Evolutionary conservation across 805 yeast genomes (phyloP).

Genomic region (Candida glaebosa): DNA sequence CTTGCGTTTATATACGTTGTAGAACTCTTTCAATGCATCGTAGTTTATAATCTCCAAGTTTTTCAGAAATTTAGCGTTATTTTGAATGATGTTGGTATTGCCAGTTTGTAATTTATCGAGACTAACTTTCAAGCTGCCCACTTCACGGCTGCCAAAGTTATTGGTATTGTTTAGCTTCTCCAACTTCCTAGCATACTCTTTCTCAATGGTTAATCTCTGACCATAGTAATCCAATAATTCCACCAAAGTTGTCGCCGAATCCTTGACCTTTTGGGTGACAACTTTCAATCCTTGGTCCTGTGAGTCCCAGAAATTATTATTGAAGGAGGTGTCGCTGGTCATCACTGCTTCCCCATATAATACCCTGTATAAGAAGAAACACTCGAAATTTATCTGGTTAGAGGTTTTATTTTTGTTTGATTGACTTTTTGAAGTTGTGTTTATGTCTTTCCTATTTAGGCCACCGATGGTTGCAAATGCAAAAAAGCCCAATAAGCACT

Average conservation of each 20-base stretch:
- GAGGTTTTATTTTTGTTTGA: not conserved
- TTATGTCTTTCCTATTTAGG: constrained; percentile 14
- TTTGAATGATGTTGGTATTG: constrained; percentile 54
- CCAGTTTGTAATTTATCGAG: constrained; percentile 58
- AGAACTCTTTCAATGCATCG: constrained; percentile 52
- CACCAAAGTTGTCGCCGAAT: constrained; percentile 52
- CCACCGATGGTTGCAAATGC: constrained; percentile 5
- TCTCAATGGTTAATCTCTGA: constrained; percentile 58
- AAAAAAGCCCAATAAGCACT: not conserved
- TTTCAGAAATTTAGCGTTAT: constrained; percentile 53
- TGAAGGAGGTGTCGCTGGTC: constrained; percentile 27
- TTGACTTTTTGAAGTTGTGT: constrained; percentile 6
- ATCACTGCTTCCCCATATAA: constrained; percentile 5
- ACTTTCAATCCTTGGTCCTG: constrained; percentile 59
- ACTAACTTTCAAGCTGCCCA: constrained; percentile 57
- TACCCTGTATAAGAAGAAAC: not conserved
- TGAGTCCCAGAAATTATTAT: constrained; percentile 59
- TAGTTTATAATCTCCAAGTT: constrained; percentile 45
- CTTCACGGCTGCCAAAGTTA: constrained; percentile 52
- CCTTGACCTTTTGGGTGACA: constrained; percentile 54
- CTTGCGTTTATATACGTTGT: constrained; percentile 47
- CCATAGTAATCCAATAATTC: constrained; percentile 33
- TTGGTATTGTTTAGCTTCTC: constrained; percentile 45
- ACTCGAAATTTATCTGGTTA: not conserved
- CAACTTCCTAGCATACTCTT: constrained; percentile 63